Evolutionary conservation across 768 basidiomycete genomes (phyloP).

Genomic region (Termitomyces sp.): DNA sequence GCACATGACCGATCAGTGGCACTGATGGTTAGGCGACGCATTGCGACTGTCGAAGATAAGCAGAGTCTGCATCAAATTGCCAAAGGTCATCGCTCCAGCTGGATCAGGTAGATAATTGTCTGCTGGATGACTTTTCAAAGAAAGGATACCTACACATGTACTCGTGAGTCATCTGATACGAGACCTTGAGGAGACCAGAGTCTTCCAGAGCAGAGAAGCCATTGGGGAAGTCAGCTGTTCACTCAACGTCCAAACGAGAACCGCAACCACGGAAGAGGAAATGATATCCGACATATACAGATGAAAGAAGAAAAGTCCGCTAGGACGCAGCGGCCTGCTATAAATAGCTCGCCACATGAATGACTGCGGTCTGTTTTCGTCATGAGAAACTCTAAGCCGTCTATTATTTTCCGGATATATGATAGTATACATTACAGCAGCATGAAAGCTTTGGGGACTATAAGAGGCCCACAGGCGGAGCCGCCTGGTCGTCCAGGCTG

Average conservation of each 20-base stretch:
- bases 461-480: conserved; percentile 11
- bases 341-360: neutral
- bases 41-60: neutral
- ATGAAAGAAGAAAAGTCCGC: too few relatives aligned
- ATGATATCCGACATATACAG: too few relatives aligned
- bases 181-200: neutral
- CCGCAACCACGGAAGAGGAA: neutral
- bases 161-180: neutral
- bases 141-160: neutral
- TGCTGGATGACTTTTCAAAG: neutral
- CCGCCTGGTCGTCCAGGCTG: conserved; percentile 17
- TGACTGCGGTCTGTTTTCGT: neutral
- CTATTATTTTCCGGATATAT: neutral
- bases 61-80: too few relatives aligned
- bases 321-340: neutral
- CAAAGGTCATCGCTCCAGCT: neutral
- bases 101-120: neutral
- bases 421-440: conserved; percentile 4
- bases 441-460: neutral
- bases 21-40: too few relatives aligned
- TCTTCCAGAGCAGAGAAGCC: neutral
- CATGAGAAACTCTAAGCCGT: neutral
- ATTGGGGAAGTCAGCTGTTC: neutral
- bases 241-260: neutral
- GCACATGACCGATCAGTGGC: too few relatives aligned